phyloP scores from a whole-genome alignment of 495 filamentous ascomycete species.

The Parmelia sp. region DNA sequence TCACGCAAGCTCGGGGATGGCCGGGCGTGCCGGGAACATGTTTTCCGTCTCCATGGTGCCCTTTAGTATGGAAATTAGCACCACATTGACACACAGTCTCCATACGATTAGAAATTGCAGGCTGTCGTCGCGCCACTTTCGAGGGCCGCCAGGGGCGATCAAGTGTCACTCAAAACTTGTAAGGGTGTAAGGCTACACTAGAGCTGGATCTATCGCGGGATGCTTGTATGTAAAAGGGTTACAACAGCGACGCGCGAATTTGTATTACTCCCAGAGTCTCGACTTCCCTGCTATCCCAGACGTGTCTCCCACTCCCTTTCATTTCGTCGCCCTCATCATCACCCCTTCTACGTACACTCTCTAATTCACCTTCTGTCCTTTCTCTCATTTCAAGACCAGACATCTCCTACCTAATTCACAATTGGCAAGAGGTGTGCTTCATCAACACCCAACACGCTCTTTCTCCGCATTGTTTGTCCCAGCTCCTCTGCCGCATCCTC shows the following conservation, averaged over 20 bases:
- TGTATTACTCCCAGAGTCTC: not conserved
- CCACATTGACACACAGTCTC: no score
- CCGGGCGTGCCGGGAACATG: no score
- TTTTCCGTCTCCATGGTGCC: no score
- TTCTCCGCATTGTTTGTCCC: constrained; percentile 1
- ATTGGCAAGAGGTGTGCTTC: not conserved
- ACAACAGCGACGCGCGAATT: not conserved
- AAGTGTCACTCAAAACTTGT: not conserved
- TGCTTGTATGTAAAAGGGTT: not conserved
- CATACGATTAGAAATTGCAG: not conserved
- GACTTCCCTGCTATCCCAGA: not conserved
- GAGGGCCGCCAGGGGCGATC: not conserved
- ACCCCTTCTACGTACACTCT: not conserved
- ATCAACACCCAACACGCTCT: constrained; percentile 4
- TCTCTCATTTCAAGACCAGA: not conserved
- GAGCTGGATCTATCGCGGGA: not conserved
- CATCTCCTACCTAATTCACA: not conserved
- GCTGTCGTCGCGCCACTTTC: not conserved
- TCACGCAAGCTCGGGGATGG: not conserved
- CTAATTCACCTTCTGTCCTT: not conserved
- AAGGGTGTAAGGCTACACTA: not conserved
- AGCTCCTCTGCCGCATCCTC: constrained; percentile 12
- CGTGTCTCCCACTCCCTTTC: not conserved
- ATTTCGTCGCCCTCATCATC: not conserved
- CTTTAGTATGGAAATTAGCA: no score